phyloP scores from a whole-genome alignment of 805 yeast genomes.

The Kodamaea kaohsiungensis region DNA sequence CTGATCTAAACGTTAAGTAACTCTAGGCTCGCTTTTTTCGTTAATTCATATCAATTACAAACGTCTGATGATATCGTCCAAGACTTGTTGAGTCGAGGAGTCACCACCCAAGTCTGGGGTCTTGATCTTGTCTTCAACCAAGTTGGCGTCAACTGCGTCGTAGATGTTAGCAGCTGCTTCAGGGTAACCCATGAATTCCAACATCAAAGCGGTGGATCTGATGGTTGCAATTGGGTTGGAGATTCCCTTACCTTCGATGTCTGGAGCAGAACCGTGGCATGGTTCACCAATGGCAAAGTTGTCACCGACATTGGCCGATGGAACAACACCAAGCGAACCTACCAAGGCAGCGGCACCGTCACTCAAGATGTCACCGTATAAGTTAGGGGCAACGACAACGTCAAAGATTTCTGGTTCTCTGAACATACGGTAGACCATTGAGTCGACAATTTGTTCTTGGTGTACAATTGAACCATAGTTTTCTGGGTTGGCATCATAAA shows the following conservation, averaged over 20 bases:
- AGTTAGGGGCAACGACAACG: slow-evolving; percentile 97
- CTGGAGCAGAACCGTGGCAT: slow-evolving; percentile 99
- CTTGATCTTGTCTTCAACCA: slow-evolving; percentile 71
- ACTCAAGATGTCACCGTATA: slow-evolving; percentile 94
- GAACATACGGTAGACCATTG: slow-evolving; percentile 99
- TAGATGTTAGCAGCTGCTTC: slow-evolving; percentile 90
- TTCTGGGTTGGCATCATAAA: slow-evolving; percentile 57
- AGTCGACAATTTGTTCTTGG: slow-evolving; percentile 97
- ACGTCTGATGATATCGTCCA: slow-evolving; percentile 72
- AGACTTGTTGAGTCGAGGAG: slow-evolving; percentile 82
- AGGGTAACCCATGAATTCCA: slow-evolving; percentile 91
- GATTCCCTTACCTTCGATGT: slow-evolving; percentile 92
- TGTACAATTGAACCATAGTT: slow-evolving; percentile 62
- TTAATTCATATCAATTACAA: slow-evolving; percentile 20
- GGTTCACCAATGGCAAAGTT: slow-evolving; percentile 97
- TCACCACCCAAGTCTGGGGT: slow-evolving; percentile 97
- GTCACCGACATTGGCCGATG: slow-evolving; percentile 97
- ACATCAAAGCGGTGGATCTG: slow-evolving; percentile 95
- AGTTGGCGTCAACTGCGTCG: slow-evolving; percentile 91
- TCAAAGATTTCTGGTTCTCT: slow-evolving; percentile 97
- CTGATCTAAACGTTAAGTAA: not conserved
- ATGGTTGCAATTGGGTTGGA: slow-evolving; percentile 98
- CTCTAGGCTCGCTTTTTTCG: not conserved
- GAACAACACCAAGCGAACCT: slow-evolving; percentile 97
- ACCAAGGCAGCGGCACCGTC: slow-evolving; percentile 99